phyloP scores from a whole-genome alignment of 371 early-diverging fungal genomes.

The Encephalitozoon intestinalis region DNA sequence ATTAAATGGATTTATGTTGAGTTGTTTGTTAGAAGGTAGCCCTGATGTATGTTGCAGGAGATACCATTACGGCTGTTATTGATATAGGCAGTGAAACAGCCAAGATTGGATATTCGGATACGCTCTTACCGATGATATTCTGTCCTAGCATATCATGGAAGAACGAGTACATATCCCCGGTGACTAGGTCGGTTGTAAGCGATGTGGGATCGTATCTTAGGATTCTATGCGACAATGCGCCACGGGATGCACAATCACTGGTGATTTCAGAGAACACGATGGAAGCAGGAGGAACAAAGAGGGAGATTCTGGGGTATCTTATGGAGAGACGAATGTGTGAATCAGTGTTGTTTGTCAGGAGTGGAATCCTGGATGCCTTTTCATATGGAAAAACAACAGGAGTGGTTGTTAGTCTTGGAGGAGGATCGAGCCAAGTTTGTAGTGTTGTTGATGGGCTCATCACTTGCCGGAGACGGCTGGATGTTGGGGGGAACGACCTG shows the following conservation, averaged over 20 bases:
- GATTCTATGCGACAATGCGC: not conserved
- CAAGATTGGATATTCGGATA: constrained; percentile 43
- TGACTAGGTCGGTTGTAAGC: constrained; percentile 15
- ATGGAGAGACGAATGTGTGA: constrained; percentile 38
- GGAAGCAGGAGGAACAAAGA: constrained; percentile 6
- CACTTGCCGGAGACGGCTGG: constrained; percentile 26
- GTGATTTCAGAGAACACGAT: constrained; percentile 46
- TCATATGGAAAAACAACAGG: constrained; percentile 46
- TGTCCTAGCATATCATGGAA: constrained; percentile 6
- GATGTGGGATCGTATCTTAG: constrained; percentile 19
- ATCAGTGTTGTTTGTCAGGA: constrained; percentile 44
- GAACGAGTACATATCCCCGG: constrained; percentile 9
- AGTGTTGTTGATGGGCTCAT: constrained; percentile 47
- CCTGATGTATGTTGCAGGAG: constrained; percentile 40
- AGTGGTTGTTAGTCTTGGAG: constrained; percentile 37
- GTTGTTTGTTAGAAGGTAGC: not conserved
- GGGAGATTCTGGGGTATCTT: constrained; percentile 26
- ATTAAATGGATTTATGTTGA: constrained; percentile 11
- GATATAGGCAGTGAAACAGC: constrained; percentile 46
- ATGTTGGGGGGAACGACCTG: constrained; percentile 25
- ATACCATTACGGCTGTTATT: constrained; percentile 25
- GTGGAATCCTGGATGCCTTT: constrained; percentile 48
- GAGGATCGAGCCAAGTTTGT: constrained; percentile 37
- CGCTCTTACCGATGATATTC: constrained; percentile 20
- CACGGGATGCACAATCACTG: constrained; percentile 7